Evolutionary conservation across 2,329 filamentous ascomycete genomes (phyloP).

Genomic region (Elsinoe batatas): DNA sequence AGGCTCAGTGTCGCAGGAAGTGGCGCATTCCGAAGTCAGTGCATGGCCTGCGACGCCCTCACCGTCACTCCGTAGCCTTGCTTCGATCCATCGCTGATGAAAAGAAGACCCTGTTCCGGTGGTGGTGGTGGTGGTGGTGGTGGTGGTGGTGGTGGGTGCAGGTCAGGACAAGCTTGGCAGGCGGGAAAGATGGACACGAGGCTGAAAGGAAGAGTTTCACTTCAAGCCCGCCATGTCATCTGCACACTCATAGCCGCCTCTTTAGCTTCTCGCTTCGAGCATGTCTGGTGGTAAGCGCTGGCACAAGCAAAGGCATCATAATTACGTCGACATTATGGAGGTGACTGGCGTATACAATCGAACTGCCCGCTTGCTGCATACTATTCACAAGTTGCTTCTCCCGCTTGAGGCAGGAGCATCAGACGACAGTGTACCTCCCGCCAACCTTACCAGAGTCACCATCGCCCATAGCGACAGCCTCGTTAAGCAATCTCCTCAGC

Average conservation of each 20-base stretch:
- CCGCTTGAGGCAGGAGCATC: background rate
- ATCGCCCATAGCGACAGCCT: conserved; percentile 83
- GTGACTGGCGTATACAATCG: background rate
- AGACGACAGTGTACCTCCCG: conserved; percentile 68
- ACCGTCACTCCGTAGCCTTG: background rate
- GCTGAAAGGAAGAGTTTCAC: background rate
- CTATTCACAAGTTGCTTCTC: background rate
- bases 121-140: background rate
- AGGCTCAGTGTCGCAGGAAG: background rate
- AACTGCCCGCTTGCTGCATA: background rate
- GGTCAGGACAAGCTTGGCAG: background rate
- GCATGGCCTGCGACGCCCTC: background rate
- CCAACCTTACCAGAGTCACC: conserved; percentile 72
- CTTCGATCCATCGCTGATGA: background rate
- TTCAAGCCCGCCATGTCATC: conserved; percentile 1
- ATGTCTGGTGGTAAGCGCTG: background rate
- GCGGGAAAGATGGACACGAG: background rate
- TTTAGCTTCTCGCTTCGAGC: background rate
- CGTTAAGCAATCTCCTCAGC: conserved; percentile 75
- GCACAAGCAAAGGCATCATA: background rate
- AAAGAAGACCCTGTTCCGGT: background rate
- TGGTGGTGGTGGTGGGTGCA: background rate
- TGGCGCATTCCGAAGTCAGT: background rate
- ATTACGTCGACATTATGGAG: background rate
- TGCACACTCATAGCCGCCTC: background rate